phyloP scores from a whole-genome alignment of 2,329 filamentous ascomycete species.

The Penicillium nordicum region DNA sequence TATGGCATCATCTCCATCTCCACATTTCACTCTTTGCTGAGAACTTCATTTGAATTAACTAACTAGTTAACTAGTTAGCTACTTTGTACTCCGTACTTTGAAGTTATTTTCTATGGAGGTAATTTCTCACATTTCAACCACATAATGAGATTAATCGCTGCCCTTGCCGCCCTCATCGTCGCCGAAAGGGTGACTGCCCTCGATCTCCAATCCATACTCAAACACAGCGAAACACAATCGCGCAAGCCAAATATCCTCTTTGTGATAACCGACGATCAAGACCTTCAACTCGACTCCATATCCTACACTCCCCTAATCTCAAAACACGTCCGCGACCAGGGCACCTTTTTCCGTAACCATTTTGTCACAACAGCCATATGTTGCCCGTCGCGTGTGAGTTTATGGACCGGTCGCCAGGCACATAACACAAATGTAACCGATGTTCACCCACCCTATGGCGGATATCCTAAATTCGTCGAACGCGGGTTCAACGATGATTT shows the following conservation, averaged over 20 bases:
- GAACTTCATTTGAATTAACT: too few relatives aligned
- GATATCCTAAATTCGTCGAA: conserved; percentile 51
- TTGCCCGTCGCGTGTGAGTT: conserved; percentile 63
- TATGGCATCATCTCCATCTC: not conserved
- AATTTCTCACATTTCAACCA: not conserved
- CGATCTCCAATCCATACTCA: conserved; percentile 10
- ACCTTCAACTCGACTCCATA: conserved; percentile 59
- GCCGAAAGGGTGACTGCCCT: conserved; percentile 10
- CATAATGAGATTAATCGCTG: conserved; percentile 21
- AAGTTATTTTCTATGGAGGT: too few relatives aligned
- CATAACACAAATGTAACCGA: conserved; percentile 71
- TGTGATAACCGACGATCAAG: conserved; percentile 67
- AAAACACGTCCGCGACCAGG: conserved; percentile 56
- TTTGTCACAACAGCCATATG: conserved; percentile 66
- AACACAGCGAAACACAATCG: conserved; percentile 1
- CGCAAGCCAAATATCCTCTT: conserved; percentile 59
- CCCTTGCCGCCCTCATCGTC: conserved; percentile 15
- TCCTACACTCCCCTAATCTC: conserved; percentile 58
- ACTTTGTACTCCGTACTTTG: too few relatives aligned
- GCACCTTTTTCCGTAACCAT: conserved; percentile 60
- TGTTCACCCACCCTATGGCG: conserved; percentile 51
- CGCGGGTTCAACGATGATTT: conserved; percentile 52
- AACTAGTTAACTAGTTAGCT: too few relatives aligned
- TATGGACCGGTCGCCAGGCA: conserved; percentile 64
- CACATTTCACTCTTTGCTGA: not conserved